Conservation (phyloP, 345 rosid genomes). For the Litchi chinensis region DNA sequence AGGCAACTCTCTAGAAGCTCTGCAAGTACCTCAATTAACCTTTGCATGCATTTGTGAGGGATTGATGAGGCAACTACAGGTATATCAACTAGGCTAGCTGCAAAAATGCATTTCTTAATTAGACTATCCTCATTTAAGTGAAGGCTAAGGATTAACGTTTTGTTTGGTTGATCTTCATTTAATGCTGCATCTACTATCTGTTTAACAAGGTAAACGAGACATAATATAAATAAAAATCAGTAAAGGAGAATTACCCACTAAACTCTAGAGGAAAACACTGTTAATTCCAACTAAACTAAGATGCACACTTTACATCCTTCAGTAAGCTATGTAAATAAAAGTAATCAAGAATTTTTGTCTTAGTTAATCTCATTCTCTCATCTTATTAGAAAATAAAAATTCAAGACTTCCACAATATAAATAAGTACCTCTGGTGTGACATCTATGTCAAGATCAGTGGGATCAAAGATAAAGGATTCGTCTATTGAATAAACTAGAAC, state of each 20-base stretch:
- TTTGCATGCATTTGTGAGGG: conserved; percentile 66
- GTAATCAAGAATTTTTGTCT: neutral
- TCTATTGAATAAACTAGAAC: conserved; percentile 87
- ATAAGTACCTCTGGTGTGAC: conserved; percentile 89
- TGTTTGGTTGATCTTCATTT: conserved; percentile 57
- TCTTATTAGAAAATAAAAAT: conserved; percentile 50
- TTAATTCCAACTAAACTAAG: neutral
- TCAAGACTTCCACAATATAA: neutral
- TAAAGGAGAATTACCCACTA: neutral
- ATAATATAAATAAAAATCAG: neutral
- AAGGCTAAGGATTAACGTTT: conserved; percentile 83
- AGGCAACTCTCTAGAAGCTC: conserved; percentile 86
- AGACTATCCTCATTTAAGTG: conserved; percentile 83
- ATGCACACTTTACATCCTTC: neutral
- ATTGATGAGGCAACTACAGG: conserved; percentile 69
- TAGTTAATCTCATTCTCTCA: conserved; percentile 29
- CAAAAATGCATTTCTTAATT: conserved; percentile 77
- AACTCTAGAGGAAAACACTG: neutral
- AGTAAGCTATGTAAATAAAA: neutral
- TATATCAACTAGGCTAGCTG: conserved; percentile 66
- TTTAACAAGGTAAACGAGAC: conserved; percentile 12
- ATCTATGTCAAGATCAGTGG: conserved; percentile 95
- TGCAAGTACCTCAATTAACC: conserved; percentile 79
- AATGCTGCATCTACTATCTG: conserved; percentile 85
- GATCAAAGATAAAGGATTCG: conserved; percentile 90